These are phyloP conservation scores for Candida dubliniensis DNA, from an alignment of 1,139 yeast species.

Conservation along the genomic window DNA sequence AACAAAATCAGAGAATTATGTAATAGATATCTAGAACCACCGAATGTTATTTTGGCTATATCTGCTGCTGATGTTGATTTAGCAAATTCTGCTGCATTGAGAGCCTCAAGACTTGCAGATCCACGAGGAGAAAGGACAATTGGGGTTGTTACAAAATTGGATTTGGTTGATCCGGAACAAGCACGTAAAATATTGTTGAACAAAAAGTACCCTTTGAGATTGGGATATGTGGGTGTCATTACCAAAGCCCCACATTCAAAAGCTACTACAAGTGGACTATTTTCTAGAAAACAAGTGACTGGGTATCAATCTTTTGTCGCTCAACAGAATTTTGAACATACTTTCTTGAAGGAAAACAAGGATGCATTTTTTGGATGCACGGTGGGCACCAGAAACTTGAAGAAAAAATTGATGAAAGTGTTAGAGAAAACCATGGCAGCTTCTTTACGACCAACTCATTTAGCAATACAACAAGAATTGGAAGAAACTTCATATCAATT, in stretches of 20 bases:
- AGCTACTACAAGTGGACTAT: constrained; percentile 23
- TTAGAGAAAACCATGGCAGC: constrained; percentile 90
- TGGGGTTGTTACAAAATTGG: constrained; percentile 93
- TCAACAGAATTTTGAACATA: constrained; percentile 65
- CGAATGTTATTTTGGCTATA: constrained; percentile 92
- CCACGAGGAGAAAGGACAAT: constrained; percentile 94
- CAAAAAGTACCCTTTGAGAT: constrained; percentile 79
- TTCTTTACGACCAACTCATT: constrained; percentile 84
- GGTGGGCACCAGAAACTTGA: constrained; percentile 75
- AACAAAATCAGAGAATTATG: constrained; percentile 77
- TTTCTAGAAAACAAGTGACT: constrained; percentile 36
- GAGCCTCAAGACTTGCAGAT: constrained; percentile 91
- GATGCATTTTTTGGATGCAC: constrained; percentile 63
- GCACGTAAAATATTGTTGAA: constrained; percentile 74
- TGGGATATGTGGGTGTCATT: constrained; percentile 98
- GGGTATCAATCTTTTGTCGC: constrained; percentile 53
- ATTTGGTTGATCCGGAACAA: constrained; percentile 73
- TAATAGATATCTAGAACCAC: constrained; percentile 81
- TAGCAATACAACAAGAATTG: constrained; percentile 81
- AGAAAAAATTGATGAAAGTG: constrained; percentile 79
- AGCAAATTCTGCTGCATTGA: constrained; percentile 91
- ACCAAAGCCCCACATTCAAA: constrained; percentile 64
- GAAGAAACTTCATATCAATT: constrained; percentile 93
- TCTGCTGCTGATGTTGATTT: constrained; percentile 98
- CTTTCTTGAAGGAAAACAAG: constrained; percentile 59